Conservation (phyloP, 2,329 filamentous ascomycete genomes). For the Venturia effusa region DNA sequence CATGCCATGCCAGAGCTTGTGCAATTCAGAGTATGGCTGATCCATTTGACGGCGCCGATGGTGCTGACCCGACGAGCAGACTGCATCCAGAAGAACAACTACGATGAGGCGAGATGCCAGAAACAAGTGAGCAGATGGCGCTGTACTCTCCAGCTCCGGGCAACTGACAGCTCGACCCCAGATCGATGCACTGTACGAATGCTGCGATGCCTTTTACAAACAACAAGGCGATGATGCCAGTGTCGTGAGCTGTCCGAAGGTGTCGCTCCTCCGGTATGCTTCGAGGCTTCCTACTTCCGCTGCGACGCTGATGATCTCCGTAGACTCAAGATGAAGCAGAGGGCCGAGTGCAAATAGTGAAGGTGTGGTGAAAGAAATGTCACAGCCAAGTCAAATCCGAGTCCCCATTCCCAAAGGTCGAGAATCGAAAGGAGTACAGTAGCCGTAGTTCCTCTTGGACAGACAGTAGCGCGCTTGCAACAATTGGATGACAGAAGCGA, state of each 20-base stretch:
- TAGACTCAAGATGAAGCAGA: slow-evolving; percentile 72
- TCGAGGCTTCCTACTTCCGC: too few species aligned
- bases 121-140: slow-evolving; percentile 28
- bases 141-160: not conserved
- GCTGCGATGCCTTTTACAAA: slow-evolving; percentile 82
- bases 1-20: slow-evolving; percentile 81
- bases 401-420: slow-evolving; percentile 38
- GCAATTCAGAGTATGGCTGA: slow-evolving; percentile 67
- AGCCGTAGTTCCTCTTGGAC: slow-evolving; percentile 65
- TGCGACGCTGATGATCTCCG: not conserved
- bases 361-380: slow-evolving; percentile 23
- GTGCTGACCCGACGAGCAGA: slow-evolving; percentile 36
- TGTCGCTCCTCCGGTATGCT: slow-evolving; percentile 52
- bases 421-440: slow-evolving; percentile 27
- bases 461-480: slow-evolving; percentile 98
- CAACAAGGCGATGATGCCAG: slow-evolving; percentile 64
- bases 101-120: slow-evolving; percentile 76
- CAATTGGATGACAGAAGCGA: slow-evolving; percentile 89
- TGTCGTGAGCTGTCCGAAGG: slow-evolving; percentile 77
- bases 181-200: slow-evolving; percentile 83
- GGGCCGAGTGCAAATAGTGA: slow-evolving; percentile 32
- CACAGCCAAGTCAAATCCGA: slow-evolving; percentile 32
- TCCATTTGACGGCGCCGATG: not conserved
- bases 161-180: slow-evolving; percentile 28
- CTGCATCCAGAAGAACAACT: slow-evolving; percentile 75